Evolutionary conservation across 2,329 filamentous ascomycete genomes (phyloP).

Genomic region (Aspergillus eucalypticola): DNA sequence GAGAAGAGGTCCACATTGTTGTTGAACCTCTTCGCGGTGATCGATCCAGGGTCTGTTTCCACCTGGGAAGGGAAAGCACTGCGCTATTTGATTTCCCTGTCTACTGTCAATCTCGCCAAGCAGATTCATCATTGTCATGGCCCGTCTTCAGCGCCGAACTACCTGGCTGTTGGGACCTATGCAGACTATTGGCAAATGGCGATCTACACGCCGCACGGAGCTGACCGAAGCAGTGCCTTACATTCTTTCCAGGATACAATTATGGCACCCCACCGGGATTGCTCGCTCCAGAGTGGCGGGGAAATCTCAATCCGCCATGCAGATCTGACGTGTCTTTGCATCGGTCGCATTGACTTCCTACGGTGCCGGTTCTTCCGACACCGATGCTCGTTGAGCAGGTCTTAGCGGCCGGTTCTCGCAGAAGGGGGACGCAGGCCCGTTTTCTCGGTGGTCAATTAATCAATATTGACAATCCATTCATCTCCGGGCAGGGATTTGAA

Average conservation of each 20-base stretch:
- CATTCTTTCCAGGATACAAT: neutral
- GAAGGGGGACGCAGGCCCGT: too few relatives aligned
- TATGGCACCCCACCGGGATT: neutral
- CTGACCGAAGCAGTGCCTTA: neutral
- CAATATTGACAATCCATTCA: too few relatives aligned
- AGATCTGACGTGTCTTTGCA: slow-evolving; percentile 1
- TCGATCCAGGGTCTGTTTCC: neutral
- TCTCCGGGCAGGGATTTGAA: too few relatives aligned
- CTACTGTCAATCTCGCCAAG: too few relatives aligned
- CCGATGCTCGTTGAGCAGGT: neutral
- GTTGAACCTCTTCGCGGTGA: neutral
- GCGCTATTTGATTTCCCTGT: too few relatives aligned
- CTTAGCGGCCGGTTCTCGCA: too few relatives aligned
- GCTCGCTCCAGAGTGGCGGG: neutral
- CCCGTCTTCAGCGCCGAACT: neutral
- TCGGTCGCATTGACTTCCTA: neutral
- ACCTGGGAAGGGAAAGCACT: neutral
- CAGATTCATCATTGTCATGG: too few relatives aligned
- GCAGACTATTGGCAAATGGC: neutral
- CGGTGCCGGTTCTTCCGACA: neutral
- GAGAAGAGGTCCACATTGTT: neutral
- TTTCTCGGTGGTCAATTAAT: too few relatives aligned
- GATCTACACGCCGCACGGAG: neutral
- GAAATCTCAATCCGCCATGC: neutral
- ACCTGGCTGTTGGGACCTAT: neutral